Base-by-base conservation (phyloP, 2,329 filamentous ascomycete genomes). In the Apiospora sp. region DNA sequence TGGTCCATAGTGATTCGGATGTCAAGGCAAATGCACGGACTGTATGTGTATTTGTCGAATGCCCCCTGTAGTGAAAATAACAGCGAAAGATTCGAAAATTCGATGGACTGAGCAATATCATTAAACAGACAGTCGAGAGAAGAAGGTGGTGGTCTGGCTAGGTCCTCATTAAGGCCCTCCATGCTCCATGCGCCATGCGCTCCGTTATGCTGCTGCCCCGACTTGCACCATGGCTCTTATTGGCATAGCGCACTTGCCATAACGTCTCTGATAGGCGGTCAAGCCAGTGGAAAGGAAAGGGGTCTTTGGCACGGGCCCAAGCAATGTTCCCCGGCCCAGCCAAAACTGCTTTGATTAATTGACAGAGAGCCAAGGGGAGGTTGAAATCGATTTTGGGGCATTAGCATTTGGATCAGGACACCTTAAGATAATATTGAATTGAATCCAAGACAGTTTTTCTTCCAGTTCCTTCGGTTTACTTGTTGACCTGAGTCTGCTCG, bases 381-480 rank as follows among this genome's bases (percentile, higher is more conserved):
- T 27, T 34, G 58, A 64, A 10, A 7, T 64, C 19, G 58, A 64
- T 41, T n/a, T 64, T 34, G 58, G 58, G 58, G 58, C 58, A 58
- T 30, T 58, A 34, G 58, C 58, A 49, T 49, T 64, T 64, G 58
- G 22, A 64, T 64, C 34, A n/a, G 58, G 58, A 64, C 58, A 64
- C 19, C 30, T 64, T 34, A 41, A 64, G 34, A 34, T 30, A n/a
- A 34, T 30, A n/a, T 37, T 61, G 58, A 24, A n/a, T 64, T 34
- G 54, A n/a, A 37, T 5, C 22, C 58, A 41, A 64, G 58, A n/a
- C 58, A n/a, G 34, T 34, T 64, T 37, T 61, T 37, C 34, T 64
- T 41, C 58, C 34, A 64, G 41, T 4, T 13, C 22, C 30, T 12
- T 30, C 54, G 7, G 10, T n/a, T 4, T 41, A n/a, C 34, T 5